Evolutionary conservation across 331 rosid genomes (phyloP), one percentile per base, ranked within the genome.

Genomic region (Stylosanthes scabra): DNA sequence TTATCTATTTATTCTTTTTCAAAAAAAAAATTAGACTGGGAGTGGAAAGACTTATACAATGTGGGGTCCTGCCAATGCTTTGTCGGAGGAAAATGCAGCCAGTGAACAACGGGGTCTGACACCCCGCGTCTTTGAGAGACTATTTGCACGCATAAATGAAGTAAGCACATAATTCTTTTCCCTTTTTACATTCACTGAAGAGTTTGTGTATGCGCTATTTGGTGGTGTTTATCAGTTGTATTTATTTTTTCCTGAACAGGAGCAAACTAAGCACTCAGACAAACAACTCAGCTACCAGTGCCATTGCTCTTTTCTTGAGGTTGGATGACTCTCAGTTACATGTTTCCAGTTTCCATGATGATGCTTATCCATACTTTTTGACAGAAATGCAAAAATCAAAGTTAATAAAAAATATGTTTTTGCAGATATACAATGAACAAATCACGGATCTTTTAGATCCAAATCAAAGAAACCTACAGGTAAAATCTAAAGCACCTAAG

Each of bases 41-140:
- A 96, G 99, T 12, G 99, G 99, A 29, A 96, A 96, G 89, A 96
- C 99, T 9, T 96, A 90, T 59, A 96, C 99, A 7, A 96, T 96
- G 92, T 96, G 99, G 99, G 99, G 99, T 82, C 99, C 99, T 65
- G 88, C 99, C 76, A 96, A 96, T 71, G 84, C 91, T 68, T 85
- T 90, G 86, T 73, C 77, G 7, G 96, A 85, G 50, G 97, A 76
- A 56, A 88, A 87, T 74, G 56, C 73, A 74, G 73, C 86, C 45
- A 78, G 82, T 34, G 96, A 92, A 74, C 97, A 88, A 68, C 93
- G 86, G 83, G 99, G 99, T 60, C 86, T 95, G 31, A 89, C 98
- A 3, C 94, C 98, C 29, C 93, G 98, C 9, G 91, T 95, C 76
- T 89, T 95, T 47, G 94, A 92, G 84, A 80, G 76, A 54, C 98